Base-by-base conservation (phyloP, 106 monocot species). In the Dendrobium huoshanense region DNA sequence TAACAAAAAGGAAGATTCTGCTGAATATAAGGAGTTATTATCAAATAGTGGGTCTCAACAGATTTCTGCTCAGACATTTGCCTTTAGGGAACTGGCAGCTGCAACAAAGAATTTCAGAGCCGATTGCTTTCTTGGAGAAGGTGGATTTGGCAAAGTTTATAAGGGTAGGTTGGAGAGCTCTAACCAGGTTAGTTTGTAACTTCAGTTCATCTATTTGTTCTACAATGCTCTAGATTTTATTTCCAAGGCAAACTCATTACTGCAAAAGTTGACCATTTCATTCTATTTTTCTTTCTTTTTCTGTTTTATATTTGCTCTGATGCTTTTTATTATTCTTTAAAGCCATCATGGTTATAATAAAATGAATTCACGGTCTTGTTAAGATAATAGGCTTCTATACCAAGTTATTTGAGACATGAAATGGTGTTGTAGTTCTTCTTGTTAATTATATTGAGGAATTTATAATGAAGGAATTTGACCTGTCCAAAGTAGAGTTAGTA, bases 141-240 rank as follows among this genome's bases (percentile, higher is more conserved):
- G 90, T 68, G 90, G 90, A 24, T 90, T 90, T 43, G 90, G 90
- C 67, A 77, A 77, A 72, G 90, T 90, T 61, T 90, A 90, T 55
- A 85, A 85, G 77, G 85, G 85, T 9, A 49, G 54, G 67, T 47
- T 85, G 47, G 80, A 80, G 40, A 77, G 77, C 44, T 55, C 67
- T 17, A 81, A 85, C 56, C 77, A 83, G 83, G 83, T 83, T 56
- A 44, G 41, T 79, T 75, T 31, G 49, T 76, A 76, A 25, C 20
- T 51, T 76, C 18, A 22, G 41, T 44, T 43, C 20, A 74, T 74
- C 17, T 73, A 41, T 73, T 41, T 25, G 18, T 20, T 41, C 73
- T 41, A 41, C 37, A 41, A 19, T 41, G 41, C 41, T 73, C 5
- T 41, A 7, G 16, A 18, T 41, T 17, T 42, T 41, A 19, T 19